phyloP scores from a whole-genome alignment of 768 basidiomycete genomes.

The Cantharellus anzutake region DNA sequence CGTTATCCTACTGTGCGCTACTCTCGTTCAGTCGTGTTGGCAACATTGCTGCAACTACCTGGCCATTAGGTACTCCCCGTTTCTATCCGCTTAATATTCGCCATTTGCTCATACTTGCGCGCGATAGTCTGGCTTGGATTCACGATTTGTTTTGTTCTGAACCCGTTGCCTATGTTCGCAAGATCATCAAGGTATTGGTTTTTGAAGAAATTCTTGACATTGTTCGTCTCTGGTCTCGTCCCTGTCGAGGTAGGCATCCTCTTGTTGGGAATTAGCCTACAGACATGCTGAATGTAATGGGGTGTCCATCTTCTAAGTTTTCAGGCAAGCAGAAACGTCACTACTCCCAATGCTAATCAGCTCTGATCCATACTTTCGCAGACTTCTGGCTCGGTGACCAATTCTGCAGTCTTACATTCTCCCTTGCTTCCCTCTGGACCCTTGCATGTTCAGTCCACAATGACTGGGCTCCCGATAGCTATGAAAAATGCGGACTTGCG shows the following conservation, averaged over 20 bases:
- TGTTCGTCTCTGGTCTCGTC: constrained; percentile 50
- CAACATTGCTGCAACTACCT: too few relatives aligned
- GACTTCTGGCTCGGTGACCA: constrained; percentile 90
- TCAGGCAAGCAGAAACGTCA: not conserved
- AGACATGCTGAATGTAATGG: not conserved
- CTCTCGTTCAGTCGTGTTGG: constrained; percentile 38
- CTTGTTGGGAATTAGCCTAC: constrained; percentile 10
- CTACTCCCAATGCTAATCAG: not conserved
- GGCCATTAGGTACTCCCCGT: too few relatives aligned
- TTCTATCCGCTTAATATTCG: too few relatives aligned
- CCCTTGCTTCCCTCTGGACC: constrained; percentile 52
- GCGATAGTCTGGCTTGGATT: constrained; percentile 42
- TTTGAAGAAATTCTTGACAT: constrained; percentile 37
- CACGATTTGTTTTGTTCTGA: constrained; percentile 36
- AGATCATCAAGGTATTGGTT: constrained; percentile 67
- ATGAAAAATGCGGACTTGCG: constrained; percentile 28
- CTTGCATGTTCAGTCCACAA: constrained; percentile 53
- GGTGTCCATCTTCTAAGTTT: not conserved
- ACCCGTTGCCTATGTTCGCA: constrained; percentile 55
- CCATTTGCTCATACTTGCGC: too few relatives aligned
- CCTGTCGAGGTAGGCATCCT: constrained; percentile 42
- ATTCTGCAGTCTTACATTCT: constrained; percentile 61
- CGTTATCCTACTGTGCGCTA: constrained; percentile 67
- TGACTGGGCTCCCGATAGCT: constrained; percentile 28
- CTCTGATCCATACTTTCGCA: constrained; percentile 12